These are phyloP conservation scores for Calonectria naviculata DNA, from an alignment of 2,329 filamentous ascomycete species.

Conservation along the genomic window DNA sequence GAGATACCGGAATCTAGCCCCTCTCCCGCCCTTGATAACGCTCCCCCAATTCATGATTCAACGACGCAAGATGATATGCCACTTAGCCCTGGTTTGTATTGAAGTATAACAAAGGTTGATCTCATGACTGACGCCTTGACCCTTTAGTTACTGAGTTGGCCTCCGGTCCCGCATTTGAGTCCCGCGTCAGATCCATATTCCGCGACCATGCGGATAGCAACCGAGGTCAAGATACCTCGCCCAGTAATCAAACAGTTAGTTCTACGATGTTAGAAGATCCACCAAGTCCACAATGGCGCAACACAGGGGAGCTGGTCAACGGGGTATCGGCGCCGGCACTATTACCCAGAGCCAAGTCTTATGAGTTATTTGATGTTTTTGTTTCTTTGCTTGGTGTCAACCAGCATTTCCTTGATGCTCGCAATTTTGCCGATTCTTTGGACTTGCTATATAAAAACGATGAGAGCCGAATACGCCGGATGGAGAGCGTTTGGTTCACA, in stretches of 20 bases:
- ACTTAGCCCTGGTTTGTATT: constrained; percentile 16
- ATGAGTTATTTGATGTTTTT: constrained; percentile 36
- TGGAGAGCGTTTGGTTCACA: constrained; percentile 40
- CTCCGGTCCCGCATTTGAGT: constrained; percentile 36
- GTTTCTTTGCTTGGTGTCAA: constrained; percentile 39
- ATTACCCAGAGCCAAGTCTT: constrained; percentile 31
- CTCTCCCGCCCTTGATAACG: neutral
- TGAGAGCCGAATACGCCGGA: constrained; percentile 14
- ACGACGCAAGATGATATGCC: neutral
- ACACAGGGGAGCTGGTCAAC: constrained; percentile 37
- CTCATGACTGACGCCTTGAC: neutral
- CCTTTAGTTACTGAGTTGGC: constrained; percentile 24
- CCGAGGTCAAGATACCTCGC: constrained; percentile 6
- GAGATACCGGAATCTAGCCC: neutral
- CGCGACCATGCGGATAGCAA: constrained; percentile 27
- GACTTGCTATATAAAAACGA: constrained; percentile 39
- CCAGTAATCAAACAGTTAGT: constrained; percentile 45
- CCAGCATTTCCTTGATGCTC: constrained; percentile 44
- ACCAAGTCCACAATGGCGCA: constrained; percentile 20
- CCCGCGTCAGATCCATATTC: constrained; percentile 33
- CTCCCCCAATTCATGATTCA: neutral
- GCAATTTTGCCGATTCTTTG: constrained; percentile 38
- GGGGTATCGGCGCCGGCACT: constrained; percentile 18
- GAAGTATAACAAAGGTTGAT: neutral
- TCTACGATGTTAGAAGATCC: constrained; percentile 39